Conservation (phyloP, 1,284 basidiomycete genomes). For the Ceratobasidium papillatum region DNA sequence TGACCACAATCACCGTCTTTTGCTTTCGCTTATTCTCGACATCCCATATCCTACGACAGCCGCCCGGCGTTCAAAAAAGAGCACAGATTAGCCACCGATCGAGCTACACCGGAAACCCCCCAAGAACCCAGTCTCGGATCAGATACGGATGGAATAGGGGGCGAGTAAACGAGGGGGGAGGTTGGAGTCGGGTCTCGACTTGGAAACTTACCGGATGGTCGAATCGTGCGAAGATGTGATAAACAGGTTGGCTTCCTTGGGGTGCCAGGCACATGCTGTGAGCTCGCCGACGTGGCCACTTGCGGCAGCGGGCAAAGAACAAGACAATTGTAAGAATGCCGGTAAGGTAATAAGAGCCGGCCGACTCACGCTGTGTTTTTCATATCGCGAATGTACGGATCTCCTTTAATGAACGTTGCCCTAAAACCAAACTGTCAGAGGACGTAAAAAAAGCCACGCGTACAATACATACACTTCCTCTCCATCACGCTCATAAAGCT, state of each 20-base stretch:
- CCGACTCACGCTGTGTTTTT: constrained; percentile 87
- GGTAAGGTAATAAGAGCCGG: not conserved
- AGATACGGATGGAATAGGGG: constrained; percentile 38
- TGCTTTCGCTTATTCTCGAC: constrained; percentile 87
- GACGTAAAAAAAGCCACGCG: not conserved
- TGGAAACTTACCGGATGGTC: constrained; percentile 76
- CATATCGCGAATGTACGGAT: constrained; percentile 98
- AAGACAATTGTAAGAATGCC: not conserved
- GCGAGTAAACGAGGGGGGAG: constrained; percentile 23
- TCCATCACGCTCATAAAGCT: constrained; percentile 88
- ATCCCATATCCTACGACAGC: constrained; percentile 86
- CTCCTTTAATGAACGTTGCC: constrained; percentile 90
- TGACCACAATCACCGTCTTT: constrained; percentile 93
- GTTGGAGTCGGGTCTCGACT: not conserved
- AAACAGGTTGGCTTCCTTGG: constrained; percentile 81
- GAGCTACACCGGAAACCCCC: not conserved
- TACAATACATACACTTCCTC: constrained; percentile 79
- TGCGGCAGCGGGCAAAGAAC: constrained; percentile 22
- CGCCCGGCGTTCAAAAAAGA: constrained; percentile 33
- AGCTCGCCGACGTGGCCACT: constrained; percentile 96
- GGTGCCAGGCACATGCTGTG: constrained; percentile 91
- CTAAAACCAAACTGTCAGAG: constrained; percentile 56
- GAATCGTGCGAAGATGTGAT: constrained; percentile 95
- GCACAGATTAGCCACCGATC: constrained; percentile 29
- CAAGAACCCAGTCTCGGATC: constrained; percentile 30